Evolutionary conservation across 2,329 filamentous ascomycete species (phyloP).

Genomic region (Phaeomoniella chlamydospora): DNA sequence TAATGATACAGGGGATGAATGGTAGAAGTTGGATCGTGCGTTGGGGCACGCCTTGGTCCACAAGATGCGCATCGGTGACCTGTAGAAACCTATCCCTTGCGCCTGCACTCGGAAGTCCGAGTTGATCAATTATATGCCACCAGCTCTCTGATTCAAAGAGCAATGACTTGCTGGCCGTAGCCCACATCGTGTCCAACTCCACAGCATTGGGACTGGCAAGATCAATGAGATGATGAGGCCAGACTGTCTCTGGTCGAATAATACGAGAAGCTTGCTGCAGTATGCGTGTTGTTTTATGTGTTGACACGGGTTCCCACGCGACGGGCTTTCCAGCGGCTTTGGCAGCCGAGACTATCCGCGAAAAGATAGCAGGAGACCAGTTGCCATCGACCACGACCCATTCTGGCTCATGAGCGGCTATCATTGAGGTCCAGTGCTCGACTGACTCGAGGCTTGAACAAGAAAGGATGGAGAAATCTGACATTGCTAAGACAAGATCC

Average conservation of each 20-base stretch:
- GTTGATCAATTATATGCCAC: conserved; percentile 66
- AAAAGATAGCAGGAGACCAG: conserved; percentile 55
- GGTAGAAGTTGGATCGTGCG: conserved; percentile 75
- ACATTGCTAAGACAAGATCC: conserved; percentile 82
- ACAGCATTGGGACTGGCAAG: conserved; percentile 70
- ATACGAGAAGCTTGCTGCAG: conserved; percentile 32
- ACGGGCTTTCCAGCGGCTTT: conserved; percentile 43
- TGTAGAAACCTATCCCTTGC: conserved; percentile 58
- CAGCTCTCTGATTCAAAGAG: conserved; percentile 58
- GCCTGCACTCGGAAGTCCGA: conserved; percentile 56
- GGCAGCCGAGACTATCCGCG: conserved; percentile 51
- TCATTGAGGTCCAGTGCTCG: conserved; percentile 46
- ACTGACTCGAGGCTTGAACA: conserved; percentile 27
- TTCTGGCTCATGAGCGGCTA: conserved; percentile 44
- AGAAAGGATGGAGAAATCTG: conserved; percentile 78
- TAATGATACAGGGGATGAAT: conserved; percentile 71
- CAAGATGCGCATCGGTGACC: conserved; percentile 52
- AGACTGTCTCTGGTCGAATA: conserved; percentile 20
- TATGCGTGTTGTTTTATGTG: conserved; percentile 57
- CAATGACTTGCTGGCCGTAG: conserved; percentile 48
- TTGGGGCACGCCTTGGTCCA: conserved; percentile 70
- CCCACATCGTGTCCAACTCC: conserved; percentile 70
- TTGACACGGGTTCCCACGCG: conserved; percentile 82
- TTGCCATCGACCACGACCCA: conserved; percentile 83
- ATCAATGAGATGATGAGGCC: conserved; percentile 54